Evolutionary conservation across 495 filamentous ascomycete genomes (phyloP).

Genomic region (Neurospora pannonica): DNA sequence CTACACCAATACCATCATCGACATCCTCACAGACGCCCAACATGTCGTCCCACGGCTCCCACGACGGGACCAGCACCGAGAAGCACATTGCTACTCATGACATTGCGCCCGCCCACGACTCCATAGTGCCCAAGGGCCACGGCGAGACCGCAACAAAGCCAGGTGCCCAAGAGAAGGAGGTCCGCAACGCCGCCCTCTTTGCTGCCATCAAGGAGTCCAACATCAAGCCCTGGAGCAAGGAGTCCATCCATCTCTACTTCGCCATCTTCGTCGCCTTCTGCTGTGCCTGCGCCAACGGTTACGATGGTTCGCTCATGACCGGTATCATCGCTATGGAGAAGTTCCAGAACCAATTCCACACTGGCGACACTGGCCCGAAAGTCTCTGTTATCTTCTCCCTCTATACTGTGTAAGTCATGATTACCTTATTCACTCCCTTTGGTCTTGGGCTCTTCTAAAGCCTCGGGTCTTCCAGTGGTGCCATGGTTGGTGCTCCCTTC

Average conservation of each 20-base stretch:
- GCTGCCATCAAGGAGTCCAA: slow-evolving; percentile 48
- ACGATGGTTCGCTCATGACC: slow-evolving; percentile 34
- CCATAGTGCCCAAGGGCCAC: slow-evolving; percentile 21
- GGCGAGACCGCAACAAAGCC: slow-evolving; percentile 27
- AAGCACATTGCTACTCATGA: slow-evolving; percentile 11
- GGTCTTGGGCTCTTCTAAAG: neutral
- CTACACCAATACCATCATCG: neutral
- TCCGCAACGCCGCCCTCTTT: slow-evolving; percentile 49
- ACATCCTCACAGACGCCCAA: neutral
- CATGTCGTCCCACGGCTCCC: slow-evolving; percentile 25
- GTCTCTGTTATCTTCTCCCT: slow-evolving; percentile 39
- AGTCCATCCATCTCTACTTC: slow-evolving; percentile 45
- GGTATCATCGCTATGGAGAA: slow-evolving; percentile 27
- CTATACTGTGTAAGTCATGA: slow-evolving; percentile 34
- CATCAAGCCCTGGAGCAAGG: slow-evolving; percentile 45
- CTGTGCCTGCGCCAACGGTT: slow-evolving; percentile 44
- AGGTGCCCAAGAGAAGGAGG: slow-evolving; percentile 37
- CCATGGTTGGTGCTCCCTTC: slow-evolving; percentile 37
- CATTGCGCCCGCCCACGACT: slow-evolving; percentile 2
- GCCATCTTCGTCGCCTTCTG: slow-evolving; percentile 36
- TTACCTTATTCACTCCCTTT: neutral
- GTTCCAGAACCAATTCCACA: slow-evolving; percentile 30
- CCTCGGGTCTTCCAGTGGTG: slow-evolving; percentile 21
- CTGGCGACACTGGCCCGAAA: slow-evolving; percentile 23
- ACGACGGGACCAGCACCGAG: slow-evolving; percentile 14